phyloP scores from a whole-genome alignment of 2,329 filamentous ascomycete species.

The Penicillium brasilianum region DNA sequence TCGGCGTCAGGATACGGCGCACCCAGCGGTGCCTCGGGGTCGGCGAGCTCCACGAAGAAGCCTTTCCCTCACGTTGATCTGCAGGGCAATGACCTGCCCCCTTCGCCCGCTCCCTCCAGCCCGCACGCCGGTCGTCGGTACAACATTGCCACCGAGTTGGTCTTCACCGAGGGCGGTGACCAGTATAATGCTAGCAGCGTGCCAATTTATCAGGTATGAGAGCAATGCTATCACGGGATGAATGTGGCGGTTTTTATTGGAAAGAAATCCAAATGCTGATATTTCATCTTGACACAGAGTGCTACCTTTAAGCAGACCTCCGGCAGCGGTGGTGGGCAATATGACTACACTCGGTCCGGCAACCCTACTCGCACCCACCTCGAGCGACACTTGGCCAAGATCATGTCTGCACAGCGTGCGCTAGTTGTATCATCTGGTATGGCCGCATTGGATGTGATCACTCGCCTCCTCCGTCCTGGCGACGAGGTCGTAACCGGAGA shows the following conservation, averaged over 20 bases:
- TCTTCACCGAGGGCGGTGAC: slow-evolving; percentile 94
- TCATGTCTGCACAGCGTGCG: slow-evolving; percentile 92
- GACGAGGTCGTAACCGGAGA: slow-evolving; percentile 98
- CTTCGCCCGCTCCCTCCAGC: slow-evolving; percentile 90
- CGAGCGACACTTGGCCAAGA: slow-evolving; percentile 95
- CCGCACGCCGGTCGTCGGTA: slow-evolving; percentile 86
- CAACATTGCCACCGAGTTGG: slow-evolving; percentile 91
- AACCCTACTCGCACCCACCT: slow-evolving; percentile 96
- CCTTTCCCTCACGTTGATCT: slow-evolving; percentile 70
- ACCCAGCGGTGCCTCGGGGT: slow-evolving; percentile 27
- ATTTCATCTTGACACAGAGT: slow-evolving; percentile 56
- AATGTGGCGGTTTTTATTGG: background rate
- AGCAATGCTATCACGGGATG: slow-evolving; percentile 4
- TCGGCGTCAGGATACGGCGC: slow-evolving; percentile 43
- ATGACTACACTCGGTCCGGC: slow-evolving; percentile 97
- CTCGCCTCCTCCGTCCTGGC: slow-evolving; percentile 83
- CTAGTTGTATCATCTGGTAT: slow-evolving; percentile 96
- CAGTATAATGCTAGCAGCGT: slow-evolving; percentile 97
- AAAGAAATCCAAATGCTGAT: background rate
- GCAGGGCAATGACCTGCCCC: slow-evolving; percentile 83
- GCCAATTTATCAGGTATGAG: slow-evolving; percentile 83
- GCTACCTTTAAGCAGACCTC: slow-evolving; percentile 96
- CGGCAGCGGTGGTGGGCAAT: slow-evolving; percentile 80
- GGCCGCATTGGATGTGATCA: slow-evolving; percentile 96
- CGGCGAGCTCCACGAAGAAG: slow-evolving; percentile 51